Evolutionary conservation across 345 rosid genomes (phyloP), one percentile per base, ranked within the genome.

Genomic region (Hevea brasiliensis): DNA sequence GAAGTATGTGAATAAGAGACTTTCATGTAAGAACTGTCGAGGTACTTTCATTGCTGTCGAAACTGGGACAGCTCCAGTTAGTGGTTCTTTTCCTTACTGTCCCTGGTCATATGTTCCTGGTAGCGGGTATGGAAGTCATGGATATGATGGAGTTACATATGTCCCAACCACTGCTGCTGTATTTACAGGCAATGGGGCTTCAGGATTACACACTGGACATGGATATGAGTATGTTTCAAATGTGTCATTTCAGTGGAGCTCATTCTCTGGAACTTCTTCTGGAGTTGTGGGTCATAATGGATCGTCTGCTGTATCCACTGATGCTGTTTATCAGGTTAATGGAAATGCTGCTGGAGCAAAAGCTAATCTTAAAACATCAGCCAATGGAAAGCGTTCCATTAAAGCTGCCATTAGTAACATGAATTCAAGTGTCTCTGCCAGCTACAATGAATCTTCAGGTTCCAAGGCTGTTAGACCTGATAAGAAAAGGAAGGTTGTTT

Each of bases 1-100:
- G 66, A 95, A 95, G 92, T 95, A 95, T 67, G 94, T 92, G 79
- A 95, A 95, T 58, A 92, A 92, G 87, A 85, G 89, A 80, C 97
- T 95, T 80, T 95, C 99, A 8, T 95, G 99, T 79, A 95, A 95
- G 91, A 95, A 95, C 82, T 95, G 99, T 44, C 96, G 99, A 4
- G 99, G 97, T 63, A 89, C 94, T 27, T 95, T 92, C 62, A 77
- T 90, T 65, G 98, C 96, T 40, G 90, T 85, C 35, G 98, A 92
- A 72, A 90, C 98, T 23, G 96, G 97, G 67, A 81, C 90, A 13
- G 94, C 92, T 69, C 98, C 98, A 14, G 83, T 87, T 40, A 90
- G 78, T 82, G 96, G 96, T 53, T 80, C 92, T 61, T 87, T 89
- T 81, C 98, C 92, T 27, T 90, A 87, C 75, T 71, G 78, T 45